Conservation (phyloP, 148 eudicot species). For the Fagopyrum tataricum region DNA sequence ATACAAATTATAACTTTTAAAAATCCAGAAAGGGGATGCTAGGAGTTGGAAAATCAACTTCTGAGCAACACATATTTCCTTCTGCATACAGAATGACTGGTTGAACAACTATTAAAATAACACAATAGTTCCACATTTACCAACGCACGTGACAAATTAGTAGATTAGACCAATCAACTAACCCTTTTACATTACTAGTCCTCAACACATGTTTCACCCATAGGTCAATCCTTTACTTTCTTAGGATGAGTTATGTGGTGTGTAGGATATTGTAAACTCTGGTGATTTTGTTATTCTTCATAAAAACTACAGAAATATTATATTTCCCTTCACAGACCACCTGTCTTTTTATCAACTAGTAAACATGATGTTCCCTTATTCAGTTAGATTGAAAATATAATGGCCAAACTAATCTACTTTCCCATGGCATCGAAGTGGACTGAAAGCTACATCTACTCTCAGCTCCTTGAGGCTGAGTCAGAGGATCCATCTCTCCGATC, state of each 20-base stretch:
- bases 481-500: background rate
- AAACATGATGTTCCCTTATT: too few relatives aligned
- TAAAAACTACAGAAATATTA: too few relatives aligned
- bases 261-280: background rate
- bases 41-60: background rate
- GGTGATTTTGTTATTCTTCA: background rate
- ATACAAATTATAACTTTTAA: background rate
- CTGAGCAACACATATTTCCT: background rate
- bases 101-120: background rate
- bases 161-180: too few relatives aligned
- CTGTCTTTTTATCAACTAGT: too few relatives aligned
- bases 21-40: background rate
- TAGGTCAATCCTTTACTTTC: background rate
- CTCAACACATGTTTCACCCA: background rate
- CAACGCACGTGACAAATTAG: background rate
- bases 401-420: background rate
- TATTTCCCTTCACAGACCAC: too few relatives aligned
- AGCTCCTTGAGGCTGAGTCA: background rate
- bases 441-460: background rate
- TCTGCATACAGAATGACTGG: background rate
- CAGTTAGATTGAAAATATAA: background rate
- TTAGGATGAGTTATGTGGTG: too few relatives aligned
- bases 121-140: background rate
- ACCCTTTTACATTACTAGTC: too few relatives aligned
- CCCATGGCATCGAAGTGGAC: background rate